Conservation (phyloP, 2,329 filamentous ascomycete genomes). For the Raffaelea arxii region DNA sequence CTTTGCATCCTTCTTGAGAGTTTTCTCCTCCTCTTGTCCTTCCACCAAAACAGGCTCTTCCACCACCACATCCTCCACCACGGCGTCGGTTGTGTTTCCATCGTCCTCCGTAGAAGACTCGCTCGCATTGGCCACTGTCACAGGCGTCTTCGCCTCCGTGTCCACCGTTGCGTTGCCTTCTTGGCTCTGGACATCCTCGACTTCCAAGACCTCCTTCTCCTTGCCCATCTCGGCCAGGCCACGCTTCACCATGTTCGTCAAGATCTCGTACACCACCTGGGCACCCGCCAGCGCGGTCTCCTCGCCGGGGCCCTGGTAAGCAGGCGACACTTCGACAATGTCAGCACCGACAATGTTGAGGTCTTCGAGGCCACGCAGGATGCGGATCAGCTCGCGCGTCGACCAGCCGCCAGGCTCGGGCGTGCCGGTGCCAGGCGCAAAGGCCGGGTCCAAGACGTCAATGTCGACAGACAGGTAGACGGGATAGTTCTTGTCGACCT, state of each 20-base stretch:
- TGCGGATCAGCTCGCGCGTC: constrained; percentile 74
- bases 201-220: constrained; percentile 12
- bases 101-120: neutral
- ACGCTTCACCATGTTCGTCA: constrained; percentile 58
- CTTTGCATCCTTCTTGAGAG: too few species aligned
- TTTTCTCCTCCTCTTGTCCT: too few species aligned
- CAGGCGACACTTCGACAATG: constrained; percentile 79
- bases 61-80: neutral
- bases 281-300: constrained; percentile 74
- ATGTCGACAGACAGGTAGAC: constrained; percentile 38
- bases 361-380: constrained; percentile 70
- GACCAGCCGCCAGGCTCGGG: constrained; percentile 90
- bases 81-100: neutral
- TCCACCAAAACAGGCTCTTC: too few species aligned
- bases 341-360: constrained; percentile 84
- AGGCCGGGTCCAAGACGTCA: constrained; percentile 26
- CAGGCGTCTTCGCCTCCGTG: neutral
- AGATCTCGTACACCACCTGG: constrained; percentile 77
- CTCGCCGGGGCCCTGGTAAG: constrained; percentile 73
- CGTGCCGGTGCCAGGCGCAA: constrained; percentile 55
- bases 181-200: constrained; percentile 16
- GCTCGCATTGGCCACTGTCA: neutral
- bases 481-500: constrained; percentile 54
- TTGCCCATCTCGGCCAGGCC: constrained; percentile 28
- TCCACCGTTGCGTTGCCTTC: too few species aligned